Evolutionary conservation across 768 basidiomycete species (phyloP).

Genomic region (Gautieria morchelliformis): DNA sequence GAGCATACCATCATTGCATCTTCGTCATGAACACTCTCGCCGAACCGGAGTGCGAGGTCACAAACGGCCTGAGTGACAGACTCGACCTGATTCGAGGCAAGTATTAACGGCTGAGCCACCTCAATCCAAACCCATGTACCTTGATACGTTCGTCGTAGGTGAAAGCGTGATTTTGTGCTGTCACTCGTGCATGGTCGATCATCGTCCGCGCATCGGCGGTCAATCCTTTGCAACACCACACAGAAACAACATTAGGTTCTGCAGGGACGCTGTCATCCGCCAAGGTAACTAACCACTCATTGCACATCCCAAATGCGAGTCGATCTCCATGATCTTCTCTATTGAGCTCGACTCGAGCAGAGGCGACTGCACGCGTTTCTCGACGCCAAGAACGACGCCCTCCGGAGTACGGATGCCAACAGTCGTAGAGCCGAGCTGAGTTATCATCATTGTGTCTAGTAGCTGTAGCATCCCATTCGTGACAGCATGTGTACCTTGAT

Average conservation of each 20-base stretch:
- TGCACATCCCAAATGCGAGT: slow-evolving; percentile 90
- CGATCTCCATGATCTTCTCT: slow-evolving; percentile 99
- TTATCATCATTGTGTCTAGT: neutral
- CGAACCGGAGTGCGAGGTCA: slow-evolving; percentile 92
- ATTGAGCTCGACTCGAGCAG: slow-evolving; percentile 92
- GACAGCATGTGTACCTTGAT: slow-evolving; percentile 60
- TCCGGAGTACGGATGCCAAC: slow-evolving; percentile 87
- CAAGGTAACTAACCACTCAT: slow-evolving; percentile 59
- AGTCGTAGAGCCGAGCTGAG: slow-evolving; percentile 92
- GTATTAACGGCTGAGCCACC: neutral
- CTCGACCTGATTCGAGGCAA: slow-evolving; percentile 34
- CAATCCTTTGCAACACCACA: slow-evolving; percentile 29
- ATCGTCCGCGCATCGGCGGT: slow-evolving; percentile 98
- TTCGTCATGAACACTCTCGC: slow-evolving; percentile 98
- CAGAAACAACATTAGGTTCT: neutral
- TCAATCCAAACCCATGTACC: slow-evolving; percentile 31
- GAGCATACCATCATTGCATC: slow-evolving; percentile 87
- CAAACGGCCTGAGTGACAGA: slow-evolving; percentile 97
- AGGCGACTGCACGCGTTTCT: slow-evolving; percentile 97
- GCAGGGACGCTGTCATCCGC: neutral
- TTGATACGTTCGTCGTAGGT: slow-evolving; percentile 96
- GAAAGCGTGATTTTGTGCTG: slow-evolving; percentile 90
- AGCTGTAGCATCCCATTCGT: neutral
- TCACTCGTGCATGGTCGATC: slow-evolving; percentile 98
- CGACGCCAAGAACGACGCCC: slow-evolving; percentile 90